These are phyloP conservation scores for Boletus bicolor DNA, from an alignment of 768 basidiomycete genomes.

Conservation along the genomic window DNA sequence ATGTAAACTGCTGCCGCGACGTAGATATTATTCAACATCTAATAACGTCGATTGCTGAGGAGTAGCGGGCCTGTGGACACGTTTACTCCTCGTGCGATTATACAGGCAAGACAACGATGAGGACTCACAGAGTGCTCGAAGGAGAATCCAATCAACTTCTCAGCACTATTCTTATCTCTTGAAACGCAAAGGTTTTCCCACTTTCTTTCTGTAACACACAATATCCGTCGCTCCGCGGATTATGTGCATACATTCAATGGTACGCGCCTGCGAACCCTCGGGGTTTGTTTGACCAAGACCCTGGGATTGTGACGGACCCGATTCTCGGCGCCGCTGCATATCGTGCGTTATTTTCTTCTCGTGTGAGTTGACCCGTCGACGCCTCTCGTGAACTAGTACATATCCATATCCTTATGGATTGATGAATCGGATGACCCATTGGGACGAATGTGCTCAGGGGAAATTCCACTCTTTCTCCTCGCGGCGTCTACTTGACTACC, in stretches of 20 bases:
- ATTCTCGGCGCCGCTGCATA: constrained; percentile 10
- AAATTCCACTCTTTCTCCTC: constrained; percentile 19
- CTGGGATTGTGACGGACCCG: constrained; percentile 1
- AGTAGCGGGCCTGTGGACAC: background rate
- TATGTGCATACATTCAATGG: background rate
- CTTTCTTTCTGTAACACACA: background rate
- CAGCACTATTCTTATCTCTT: constrained; percentile 5
- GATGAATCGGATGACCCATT: constrained; percentile 9
- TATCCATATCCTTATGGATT: background rate
- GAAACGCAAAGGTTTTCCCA: constrained; percentile 1
- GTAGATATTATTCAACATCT: background rate
- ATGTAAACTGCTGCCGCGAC: background rate
- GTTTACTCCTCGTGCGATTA: background rate
- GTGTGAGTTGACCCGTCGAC: constrained; percentile 2
- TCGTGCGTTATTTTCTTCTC: background rate
- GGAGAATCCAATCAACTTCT: background rate
- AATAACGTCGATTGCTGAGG: background rate
- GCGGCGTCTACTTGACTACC: constrained; percentile 14
- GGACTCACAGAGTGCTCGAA: background rate
- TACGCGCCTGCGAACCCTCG: background rate
- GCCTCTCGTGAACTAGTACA: background rate
- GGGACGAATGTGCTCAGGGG: constrained; percentile 7
- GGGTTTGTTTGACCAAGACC: no score
- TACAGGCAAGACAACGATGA: background rate
- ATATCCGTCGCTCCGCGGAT: background rate